phyloP scores from a whole-genome alignment of 2,329 filamentous ascomycete species.

The Aspergillus uvarum region DNA sequence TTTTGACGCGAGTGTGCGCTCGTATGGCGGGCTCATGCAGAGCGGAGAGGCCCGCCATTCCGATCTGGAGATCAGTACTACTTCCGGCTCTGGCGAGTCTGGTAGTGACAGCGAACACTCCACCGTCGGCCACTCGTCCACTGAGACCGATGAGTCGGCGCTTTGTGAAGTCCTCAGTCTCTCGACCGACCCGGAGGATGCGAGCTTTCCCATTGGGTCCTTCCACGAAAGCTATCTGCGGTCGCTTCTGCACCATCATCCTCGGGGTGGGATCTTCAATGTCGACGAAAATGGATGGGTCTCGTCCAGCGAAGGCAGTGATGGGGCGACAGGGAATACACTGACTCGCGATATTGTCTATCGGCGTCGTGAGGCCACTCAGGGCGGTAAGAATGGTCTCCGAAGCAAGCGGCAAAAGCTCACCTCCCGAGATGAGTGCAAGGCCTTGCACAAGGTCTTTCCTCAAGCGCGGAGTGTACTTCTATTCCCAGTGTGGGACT shows the following conservation, averaged over 20 bases:
- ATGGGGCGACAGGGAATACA: conserved; percentile 15
- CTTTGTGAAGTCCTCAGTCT: conserved; percentile 11
- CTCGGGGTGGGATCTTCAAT: conserved; percentile 24
- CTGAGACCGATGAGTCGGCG: background rate
- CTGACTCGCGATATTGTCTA: background rate
- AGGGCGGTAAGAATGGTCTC: conserved; percentile 12
- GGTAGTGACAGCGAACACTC: background rate
- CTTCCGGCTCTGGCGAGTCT: background rate
- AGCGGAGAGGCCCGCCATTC: conserved; percentile 13
- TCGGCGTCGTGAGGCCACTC: conserved; percentile 10
- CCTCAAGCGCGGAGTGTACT: conserved; percentile 23
- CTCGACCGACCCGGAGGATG: conserved; percentile 11
- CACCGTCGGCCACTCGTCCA: background rate
- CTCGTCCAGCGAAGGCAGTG: conserved; percentile 21
- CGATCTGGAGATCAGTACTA: conserved; percentile 2
- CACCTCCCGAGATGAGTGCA: background rate
- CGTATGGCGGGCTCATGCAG: conserved; percentile 1
- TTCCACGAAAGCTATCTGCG: conserved; percentile 17
- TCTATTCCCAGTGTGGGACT: conserved; percentile 32
- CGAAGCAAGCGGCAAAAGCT: conserved; percentile 16
- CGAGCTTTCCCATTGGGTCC: conserved; percentile 9
- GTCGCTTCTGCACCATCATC: conserved; percentile 22
- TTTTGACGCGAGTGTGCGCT: conserved; percentile 21
- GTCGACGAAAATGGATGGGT: conserved; percentile 23
- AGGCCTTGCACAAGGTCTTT: conserved; percentile 1